Base-by-base conservation (phyloP, 257 asterid genomes). In the Nicotiana tabacum region DNA sequence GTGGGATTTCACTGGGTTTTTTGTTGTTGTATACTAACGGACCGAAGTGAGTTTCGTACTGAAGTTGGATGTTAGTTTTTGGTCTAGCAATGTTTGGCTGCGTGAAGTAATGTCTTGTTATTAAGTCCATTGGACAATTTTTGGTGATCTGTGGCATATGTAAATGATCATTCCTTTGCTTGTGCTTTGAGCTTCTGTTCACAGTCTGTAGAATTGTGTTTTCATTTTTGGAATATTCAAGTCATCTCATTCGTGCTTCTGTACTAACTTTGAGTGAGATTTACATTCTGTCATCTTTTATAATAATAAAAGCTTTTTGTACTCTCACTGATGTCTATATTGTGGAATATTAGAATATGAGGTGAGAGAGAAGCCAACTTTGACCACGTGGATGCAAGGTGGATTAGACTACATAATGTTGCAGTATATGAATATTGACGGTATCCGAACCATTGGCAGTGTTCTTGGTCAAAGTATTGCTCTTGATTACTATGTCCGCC, bases 381-480 rank as follows among this genome's bases (percentile, higher is more conserved):
- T 94, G 87, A 80, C 83, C 86, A 92, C 98, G 62, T 96, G 99
- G 99, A 96, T 96, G 99, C 90, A 90, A 91, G 98, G 98, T 84
- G 99, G 99, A 62, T 92, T 96, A 77, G 99, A 94, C 85, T 90
- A 93, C 91, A 96, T 96, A 85, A 87, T 89, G 91, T 88, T 96
- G 88, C 98, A 96, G 85, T 90, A 92, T 89, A 87, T 94, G 81
- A 88, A 90, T 82, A 89, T 80, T 65, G 98, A 96, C 80, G 99
- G 98, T 33, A 96, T 96, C 89, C 96, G 99, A 53, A 94, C 94
- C 81, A 93, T 96, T 82, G 99, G 98, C 79, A 93, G 99, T 87
- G 98, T 96, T 88, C 98, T 96, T 85, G 99, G 98, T 83, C 99
- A 96, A 85, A 94, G 99, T 90, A 93, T 96, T 89, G 99, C 98